Percentiles rank a stretch among this genome's conserved stretches.
Conservation (phyloP, 805 yeast genomes). For the Kodamaea sagamina region DNA sequence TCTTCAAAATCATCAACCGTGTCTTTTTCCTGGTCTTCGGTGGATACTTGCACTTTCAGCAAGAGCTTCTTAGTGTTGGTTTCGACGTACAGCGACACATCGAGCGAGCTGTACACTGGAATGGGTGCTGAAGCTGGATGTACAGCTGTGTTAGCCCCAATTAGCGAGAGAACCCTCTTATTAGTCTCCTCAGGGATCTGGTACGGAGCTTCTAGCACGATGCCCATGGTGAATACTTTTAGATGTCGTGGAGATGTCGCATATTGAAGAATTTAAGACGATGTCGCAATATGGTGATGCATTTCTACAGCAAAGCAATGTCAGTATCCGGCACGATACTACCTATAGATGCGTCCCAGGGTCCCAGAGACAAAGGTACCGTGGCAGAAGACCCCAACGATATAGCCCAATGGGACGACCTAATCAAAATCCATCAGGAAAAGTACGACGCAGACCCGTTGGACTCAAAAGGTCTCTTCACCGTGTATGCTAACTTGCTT, state of each 20-base stretch:
- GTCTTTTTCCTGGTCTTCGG: neutral
- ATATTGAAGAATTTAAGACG: too few species aligned
- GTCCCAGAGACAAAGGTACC: neutral
- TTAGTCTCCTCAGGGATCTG: neutral
- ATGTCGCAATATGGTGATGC: too few species aligned
- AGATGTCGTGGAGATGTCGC: too few species aligned
- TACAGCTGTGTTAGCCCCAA: neutral
- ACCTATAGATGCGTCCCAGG: neutral
- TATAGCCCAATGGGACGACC: conserved; percentile 7
- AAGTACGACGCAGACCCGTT: neutral
- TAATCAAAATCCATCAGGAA: neutral
- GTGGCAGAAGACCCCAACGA: neutral
- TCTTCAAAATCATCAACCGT: neutral
- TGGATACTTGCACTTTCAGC: neutral
- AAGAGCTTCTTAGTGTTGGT: conserved; percentile 13
- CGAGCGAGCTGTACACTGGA: conserved; percentile 12
- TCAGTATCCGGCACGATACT: neutral
- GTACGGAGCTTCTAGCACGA: neutral
- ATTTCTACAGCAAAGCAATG: neutral
- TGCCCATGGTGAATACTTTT: neutral
- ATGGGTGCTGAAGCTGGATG: conserved; percentile 1
- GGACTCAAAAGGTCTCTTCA: neutral
- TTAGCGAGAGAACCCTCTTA: neutral
- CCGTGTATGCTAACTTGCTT: conserved; percentile 37
- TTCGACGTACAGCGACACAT: conserved; percentile 14